phyloP scores from a whole-genome alignment of 805 yeast species.

The Peterozyma xylosa region DNA sequence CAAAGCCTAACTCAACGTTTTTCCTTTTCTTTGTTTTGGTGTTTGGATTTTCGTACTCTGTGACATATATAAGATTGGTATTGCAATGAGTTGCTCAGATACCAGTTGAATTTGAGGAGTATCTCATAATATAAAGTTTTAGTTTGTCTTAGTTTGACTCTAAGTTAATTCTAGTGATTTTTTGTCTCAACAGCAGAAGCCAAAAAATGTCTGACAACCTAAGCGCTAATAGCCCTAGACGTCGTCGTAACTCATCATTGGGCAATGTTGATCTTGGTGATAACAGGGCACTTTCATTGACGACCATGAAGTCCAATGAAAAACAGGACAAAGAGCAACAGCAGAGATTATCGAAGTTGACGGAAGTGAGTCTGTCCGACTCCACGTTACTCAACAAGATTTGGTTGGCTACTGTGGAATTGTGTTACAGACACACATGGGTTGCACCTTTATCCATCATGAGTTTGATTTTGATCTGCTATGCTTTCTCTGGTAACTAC shows the following conservation, averaged over 20 bases:
- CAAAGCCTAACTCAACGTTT: too few relatives aligned
- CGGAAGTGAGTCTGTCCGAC: constrained; percentile 30
- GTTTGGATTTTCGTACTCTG: too few relatives aligned
- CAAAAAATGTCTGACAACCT: background rate
- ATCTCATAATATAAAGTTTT: too few relatives aligned
- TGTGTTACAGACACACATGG: constrained; percentile 64
- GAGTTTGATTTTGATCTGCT: constrained; percentile 30
- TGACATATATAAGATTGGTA: too few relatives aligned
- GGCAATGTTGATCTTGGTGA: constrained; percentile 76
- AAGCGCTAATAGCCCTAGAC: constrained; percentile 11
- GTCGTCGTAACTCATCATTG: constrained; percentile 58
- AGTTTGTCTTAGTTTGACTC: too few relatives aligned
- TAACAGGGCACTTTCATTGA: constrained; percentile 53
- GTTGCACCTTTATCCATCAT: constrained; percentile 52
- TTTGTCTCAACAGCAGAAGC: background rate
- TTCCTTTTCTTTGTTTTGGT: too few relatives aligned
- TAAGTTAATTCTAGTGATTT: background rate
- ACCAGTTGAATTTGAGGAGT: too few relatives aligned
- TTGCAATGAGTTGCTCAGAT: too few relatives aligned
- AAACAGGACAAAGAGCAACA: constrained; percentile 30
- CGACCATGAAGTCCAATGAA: constrained; percentile 53
- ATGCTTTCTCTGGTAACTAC: constrained; percentile 48
- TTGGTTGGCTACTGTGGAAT: constrained; percentile 50
- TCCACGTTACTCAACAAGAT: constrained; percentile 49
- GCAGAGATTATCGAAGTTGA: constrained; percentile 25